Evolutionary conservation across 2,329 filamentous ascomycete species (phyloP), one percentile per base, ranked within the genome.

Genomic region (Gyromitra esculenta): DNA sequence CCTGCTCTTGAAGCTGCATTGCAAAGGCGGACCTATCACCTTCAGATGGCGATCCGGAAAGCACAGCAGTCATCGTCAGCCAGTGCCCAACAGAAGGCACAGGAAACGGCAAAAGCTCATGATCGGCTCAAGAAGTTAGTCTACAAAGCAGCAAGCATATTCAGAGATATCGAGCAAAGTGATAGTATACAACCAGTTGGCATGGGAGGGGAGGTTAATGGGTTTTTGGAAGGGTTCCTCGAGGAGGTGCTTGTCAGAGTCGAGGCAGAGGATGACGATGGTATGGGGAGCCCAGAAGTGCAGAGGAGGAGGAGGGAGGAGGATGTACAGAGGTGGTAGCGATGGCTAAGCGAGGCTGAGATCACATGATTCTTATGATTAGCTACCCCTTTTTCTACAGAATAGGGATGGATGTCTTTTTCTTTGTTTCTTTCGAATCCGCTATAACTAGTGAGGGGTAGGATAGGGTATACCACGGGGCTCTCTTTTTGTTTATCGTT

Each of bases 211-310:
- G 94, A 95, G 35, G 94, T 97, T 1, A 90, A 90, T 57, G 93
- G 92, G 0, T 96, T 98, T 80, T 84, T 98, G 6, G 96, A 99
- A 83, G 95, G 94, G 0, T 89, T 98, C 78, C 85, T 99, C 43
- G 96, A 99, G 83, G 96, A 99, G 85, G 91, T 99, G 31, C 85
- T 99, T 25, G 94, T 97, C 45, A 86, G 96, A 72, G 93, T 98
- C 13, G 95, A 98, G 85, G 92, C 94, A 2, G 87, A 94, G 77
- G 92, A 96, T 81, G 92, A 93, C 80, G 88, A 89, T n/a, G 88
- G 75, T 13, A 70, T 69, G 43, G 72, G 72, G 56, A 76, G 73
- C 11, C 70, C 63, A n/a, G 70, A 75, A 13, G 37, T 69, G 18
- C 65, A 71, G 52, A 57, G 65, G 18, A 75, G 72, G 31, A 77